Evolutionary conservation across 2,329 filamentous ascomycete species (phyloP).

Genomic region (Fusarium equiseti): DNA sequence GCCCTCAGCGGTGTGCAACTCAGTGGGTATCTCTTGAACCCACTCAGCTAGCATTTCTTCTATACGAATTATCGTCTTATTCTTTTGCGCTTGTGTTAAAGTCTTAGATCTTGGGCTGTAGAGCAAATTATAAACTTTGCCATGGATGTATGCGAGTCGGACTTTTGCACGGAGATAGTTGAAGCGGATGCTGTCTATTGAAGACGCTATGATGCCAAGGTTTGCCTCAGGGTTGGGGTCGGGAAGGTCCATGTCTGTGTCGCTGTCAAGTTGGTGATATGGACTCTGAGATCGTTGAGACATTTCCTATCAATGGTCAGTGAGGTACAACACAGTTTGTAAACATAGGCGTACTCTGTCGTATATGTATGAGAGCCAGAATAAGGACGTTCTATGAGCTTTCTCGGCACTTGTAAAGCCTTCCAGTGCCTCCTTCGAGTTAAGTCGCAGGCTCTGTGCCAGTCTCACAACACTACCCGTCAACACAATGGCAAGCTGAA

Average conservation of each 20-base stretch:
- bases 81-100: conserved; percentile 15
- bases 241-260: conserved; percentile 52
- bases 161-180: conserved; percentile 31
- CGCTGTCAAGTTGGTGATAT: conserved; percentile 52
- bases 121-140: conserved; percentile 35
- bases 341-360: conserved; percentile 43
- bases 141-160: conserved; percentile 39
- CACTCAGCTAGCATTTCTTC: conserved; percentile 32
- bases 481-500: conserved; percentile 50
- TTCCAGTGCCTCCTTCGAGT: conserved; percentile 39
- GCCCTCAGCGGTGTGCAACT: conserved; percentile 1
- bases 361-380: conserved; percentile 54
- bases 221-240: conserved; percentile 7
- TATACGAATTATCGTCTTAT: not conserved
- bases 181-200: conserved; percentile 8
- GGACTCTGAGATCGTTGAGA: conserved; percentile 51
- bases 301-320: conserved; percentile 47
- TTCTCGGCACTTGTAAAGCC: conserved; percentile 2
- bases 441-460: conserved; percentile 50
- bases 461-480: conserved; percentile 51
- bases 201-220: conserved; percentile 26
- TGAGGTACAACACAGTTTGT: not conserved
- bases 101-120: conserved; percentile 16
- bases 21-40: conserved; percentile 21
- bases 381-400: conserved; percentile 50